Conservation (phyloP, 495 filamentous ascomycete species). For the Penicillium maclennaniae region DNA sequence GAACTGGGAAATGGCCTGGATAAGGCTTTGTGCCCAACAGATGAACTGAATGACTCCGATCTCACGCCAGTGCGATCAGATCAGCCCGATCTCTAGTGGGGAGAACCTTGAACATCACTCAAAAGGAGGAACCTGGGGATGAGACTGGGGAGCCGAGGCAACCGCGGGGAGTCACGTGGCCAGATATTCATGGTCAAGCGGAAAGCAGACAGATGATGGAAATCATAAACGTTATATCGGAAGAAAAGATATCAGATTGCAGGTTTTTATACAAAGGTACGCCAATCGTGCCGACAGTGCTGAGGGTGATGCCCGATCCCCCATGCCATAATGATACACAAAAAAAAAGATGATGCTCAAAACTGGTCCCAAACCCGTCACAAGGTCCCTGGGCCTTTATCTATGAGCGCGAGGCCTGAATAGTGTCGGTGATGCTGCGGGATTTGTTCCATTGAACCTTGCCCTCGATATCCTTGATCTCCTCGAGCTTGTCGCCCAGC, state of each 20-base stretch:
- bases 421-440: slow-evolving; percentile 28
- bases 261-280: slow-evolving; percentile 34
- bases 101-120: background rate
- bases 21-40: background rate
- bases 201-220: background rate
- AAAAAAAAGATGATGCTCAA: slow-evolving; percentile 19
- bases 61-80: background rate
- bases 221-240: background rate
- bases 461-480: slow-evolving; percentile 60
- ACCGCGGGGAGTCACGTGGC: slow-evolving; percentile 13
- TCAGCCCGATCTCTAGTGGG: background rate
- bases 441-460: slow-evolving; percentile 55
- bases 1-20: too few species aligned
- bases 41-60: background rate
- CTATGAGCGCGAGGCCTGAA: slow-evolving; percentile 10
- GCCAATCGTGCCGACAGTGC: slow-evolving; percentile 38
- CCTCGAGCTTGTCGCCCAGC: slow-evolving; percentile 72
- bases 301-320: slow-evolving; percentile 25
- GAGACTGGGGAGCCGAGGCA: slow-evolving; percentile 18
- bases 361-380: slow-evolving; percentile 11
- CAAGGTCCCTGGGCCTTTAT: background rate
- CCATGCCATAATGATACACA: slow-evolving; percentile 34
- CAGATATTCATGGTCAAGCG: background rate
- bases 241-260: slow-evolving; percentile 22
- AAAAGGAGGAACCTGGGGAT: slow-evolving; percentile 1